Evolutionary conservation across 2,329 filamentous ascomycete genomes (phyloP), one percentile per base, ranked within the genome.

Genomic region (Tolypocladium guangdongense): DNA sequence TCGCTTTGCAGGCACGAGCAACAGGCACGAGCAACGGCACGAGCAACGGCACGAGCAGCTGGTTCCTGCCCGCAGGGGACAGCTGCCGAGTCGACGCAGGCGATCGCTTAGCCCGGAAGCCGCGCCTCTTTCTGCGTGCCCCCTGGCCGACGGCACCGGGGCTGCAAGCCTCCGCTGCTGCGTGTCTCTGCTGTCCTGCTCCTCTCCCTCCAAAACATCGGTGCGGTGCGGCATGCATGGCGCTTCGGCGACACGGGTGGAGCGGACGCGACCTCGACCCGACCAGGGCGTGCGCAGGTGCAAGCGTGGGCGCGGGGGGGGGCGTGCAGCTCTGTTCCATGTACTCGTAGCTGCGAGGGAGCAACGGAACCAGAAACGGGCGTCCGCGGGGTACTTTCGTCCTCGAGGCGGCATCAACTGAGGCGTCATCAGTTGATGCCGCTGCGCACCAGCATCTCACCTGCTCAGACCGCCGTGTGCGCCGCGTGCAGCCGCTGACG

Each of bases 81-180:
- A 36, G 30, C 47, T 49, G 47, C 47, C 47, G 47, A 45, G 41
- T 30, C 41, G 41, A 50, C 54, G 48, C 51, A 58, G 53, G 45
- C 50, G 56, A 56, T 57, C 52, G 56, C 56, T 56, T 56, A 56
- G 56, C 56, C 54, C 52, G 52, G 56, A 54, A 54, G 50, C 56
- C 56, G 56, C 56, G 54, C 56, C 55, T 56, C 52, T 45, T 18
- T 45, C 22, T 45, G 41, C 22, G 41, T 22, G 22, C 12, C 14
- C 41, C 41, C 7, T 11, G n/a, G n/a, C n/a, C n/a, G n/a, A n/a
- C n/a, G n/a, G n/a, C n/a, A n/a, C n/a, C n/a, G n/a, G n/a, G n/a
- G n/a, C n/a, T 27, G 27, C 27, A 27, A 27, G 27, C 6, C 27
- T n/a, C n/a, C n/a, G n/a, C n/a, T n/a, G n/a, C n/a, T n/a, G n/a